A percentile compares a stretch with the other conserved stretches of the same genome.
Conservation (phyloP, 164 flowering plant species). For the Warburgia ugandensis region DNA sequence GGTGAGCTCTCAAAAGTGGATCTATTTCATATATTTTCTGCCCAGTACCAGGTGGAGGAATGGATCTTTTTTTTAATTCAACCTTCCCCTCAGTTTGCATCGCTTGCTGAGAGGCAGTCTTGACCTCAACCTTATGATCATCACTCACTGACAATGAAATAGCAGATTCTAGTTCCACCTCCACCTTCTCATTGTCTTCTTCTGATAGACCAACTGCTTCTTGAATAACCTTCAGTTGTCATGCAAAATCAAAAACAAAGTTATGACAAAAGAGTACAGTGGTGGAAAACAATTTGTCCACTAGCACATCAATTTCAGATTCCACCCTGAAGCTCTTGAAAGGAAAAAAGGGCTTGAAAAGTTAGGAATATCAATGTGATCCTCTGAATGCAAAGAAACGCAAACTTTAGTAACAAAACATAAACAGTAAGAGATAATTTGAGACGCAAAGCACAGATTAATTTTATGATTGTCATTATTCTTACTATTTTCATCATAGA, state of each 20-base stretch:
- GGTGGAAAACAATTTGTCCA: neutral
- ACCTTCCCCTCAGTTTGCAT: constrained; percentile 15
- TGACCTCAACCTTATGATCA: constrained; percentile 14
- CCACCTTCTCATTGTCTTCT: constrained; percentile 20
- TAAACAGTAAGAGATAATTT: too few species aligned
- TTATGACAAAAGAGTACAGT: neutral
- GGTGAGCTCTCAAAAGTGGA: constrained; percentile 41
- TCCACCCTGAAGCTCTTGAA: too few species aligned
- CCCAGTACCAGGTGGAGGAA: constrained; percentile 84
- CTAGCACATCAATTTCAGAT: neutral
- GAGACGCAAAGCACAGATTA: too few species aligned
- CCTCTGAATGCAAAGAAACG: too few species aligned
- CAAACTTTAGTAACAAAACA: too few species aligned
- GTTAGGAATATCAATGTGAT: too few species aligned
- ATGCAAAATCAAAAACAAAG: neutral
- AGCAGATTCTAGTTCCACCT: constrained; percentile 8
- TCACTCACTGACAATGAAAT: constrained; percentile 9
- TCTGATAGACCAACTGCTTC: constrained; percentile 14
- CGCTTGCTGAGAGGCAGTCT: constrained; percentile 15
- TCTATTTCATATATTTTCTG: constrained; percentile 81
- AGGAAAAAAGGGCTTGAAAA: too few species aligned
- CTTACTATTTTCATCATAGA: too few species aligned
- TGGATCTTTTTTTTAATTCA: constrained; percentile 25
- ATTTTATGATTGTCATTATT: too few species aligned
- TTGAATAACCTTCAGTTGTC: neutral